Evolutionary conservation across 345 rosid species (phyloP), one percentile per base, ranked within the genome.

Genomic region (Hirschfeldia incana): DNA sequence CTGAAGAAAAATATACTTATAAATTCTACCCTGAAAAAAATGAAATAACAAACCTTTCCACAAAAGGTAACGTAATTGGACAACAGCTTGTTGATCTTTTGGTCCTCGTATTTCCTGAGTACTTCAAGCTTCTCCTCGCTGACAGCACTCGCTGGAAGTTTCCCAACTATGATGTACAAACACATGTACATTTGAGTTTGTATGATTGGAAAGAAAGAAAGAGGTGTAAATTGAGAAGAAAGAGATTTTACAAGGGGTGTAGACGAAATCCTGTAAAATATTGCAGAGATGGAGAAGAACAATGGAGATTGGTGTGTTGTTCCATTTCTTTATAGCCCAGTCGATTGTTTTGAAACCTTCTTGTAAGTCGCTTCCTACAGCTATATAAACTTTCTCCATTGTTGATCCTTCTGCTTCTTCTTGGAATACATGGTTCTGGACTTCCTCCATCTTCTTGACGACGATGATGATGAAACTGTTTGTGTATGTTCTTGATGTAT

Each of bases 71-170:
- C 75, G 70, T 83, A 94, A 79, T 88, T 84, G 68, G 90, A 81
- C 39, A 89, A 74, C 34, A 90, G 76, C 78, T 83, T 87, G 27
- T 85, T 86, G 7, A 65, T 81, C 86, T 87, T 85, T 61, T 72
- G 86, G 74, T 87, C 85, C 84, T 92, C 96, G 65, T 83, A 83
- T 66, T 80, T 88, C 65, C 39, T 87, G 2, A 88, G 73, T 28
- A 84, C 83, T 83, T 86, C 76, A 71, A 92, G 82, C 63, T 85
- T 87, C 77, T 86, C 90, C 62, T 92, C 92, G 27, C 87, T 92
- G 15, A 89, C 85, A 13, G 94, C 72, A 58, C 87, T 86, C 21
- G 89, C 96, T 62, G 93, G 97, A 63, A 90, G 85, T 87, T 90
- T 94, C 49, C 98, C 97, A 85, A 87, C 96, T 94, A 60, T 29